A percentile compares a stretch with the other conserved stretches of the same genome.
Evolutionary conservation across 2,329 filamentous ascomycete species (phyloP).

Genomic region (Xylariales sp.): DNA sequence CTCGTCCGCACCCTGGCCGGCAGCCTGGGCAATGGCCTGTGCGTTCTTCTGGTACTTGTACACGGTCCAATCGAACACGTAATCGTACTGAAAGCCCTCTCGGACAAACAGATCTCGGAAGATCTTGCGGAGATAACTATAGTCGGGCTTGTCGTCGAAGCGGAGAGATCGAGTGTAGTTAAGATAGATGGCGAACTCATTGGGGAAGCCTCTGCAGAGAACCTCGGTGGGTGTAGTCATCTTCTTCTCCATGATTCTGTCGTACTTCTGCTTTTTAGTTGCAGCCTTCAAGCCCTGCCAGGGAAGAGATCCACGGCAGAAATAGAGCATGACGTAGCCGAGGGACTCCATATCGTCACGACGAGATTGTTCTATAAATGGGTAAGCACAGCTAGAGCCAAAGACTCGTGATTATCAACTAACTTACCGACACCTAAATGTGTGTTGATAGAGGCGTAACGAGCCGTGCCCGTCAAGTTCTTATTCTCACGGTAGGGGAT

Average conservation of each 20-base stretch:
- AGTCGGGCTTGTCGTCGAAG: conserved; percentile 99
- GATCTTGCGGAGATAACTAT: conserved; percentile 99
- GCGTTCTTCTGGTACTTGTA: conserved; percentile 99
- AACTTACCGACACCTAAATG: conserved; percentile 89
- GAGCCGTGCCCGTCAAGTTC: conserved; percentile 98
- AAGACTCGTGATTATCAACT: neutral
- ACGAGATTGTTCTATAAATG: conserved; percentile 86
- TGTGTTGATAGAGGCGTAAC: conserved; percentile 99
- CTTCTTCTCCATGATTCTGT: conserved; percentile 99
- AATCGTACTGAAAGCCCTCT: conserved; percentile 99
- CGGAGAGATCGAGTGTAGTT: conserved; percentile 99
- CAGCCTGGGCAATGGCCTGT: conserved; percentile 89
- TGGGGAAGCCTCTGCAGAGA: conserved; percentile 98
- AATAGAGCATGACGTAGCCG: conserved; percentile 99
- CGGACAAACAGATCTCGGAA: conserved; percentile 99
- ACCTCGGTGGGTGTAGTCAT: conserved; percentile 99
- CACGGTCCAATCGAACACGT: conserved; percentile 99
- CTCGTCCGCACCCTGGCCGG: conserved; percentile 75
- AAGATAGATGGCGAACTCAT: conserved; percentile 99
- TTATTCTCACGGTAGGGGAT: conserved; percentile 99
- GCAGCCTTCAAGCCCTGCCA: conserved; percentile 99
- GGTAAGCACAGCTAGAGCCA: conserved; percentile 44
- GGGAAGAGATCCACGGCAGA: conserved; percentile 97
- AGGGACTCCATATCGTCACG: conserved; percentile 99
- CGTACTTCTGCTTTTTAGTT: conserved; percentile 99